These are phyloP conservation scores for Hebeloma cylindrosporum DNA, from an alignment of 768 basidiomycete species.

Conservation along the genomic window DNA sequence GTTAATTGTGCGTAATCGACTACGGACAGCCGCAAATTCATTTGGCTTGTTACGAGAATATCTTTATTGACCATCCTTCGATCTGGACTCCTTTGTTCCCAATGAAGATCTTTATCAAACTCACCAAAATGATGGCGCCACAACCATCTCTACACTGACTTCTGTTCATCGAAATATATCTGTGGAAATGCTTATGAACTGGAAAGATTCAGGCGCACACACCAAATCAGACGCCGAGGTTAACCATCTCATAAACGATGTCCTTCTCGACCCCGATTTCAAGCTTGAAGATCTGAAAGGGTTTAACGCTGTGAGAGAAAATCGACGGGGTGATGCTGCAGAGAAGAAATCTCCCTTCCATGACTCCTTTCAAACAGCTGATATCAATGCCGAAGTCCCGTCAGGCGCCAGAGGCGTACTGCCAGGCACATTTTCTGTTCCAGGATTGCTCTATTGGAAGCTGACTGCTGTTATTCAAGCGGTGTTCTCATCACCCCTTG, in stretches of 20 bases:
- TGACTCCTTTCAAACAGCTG: constrained; percentile 15
- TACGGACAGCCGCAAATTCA: constrained; percentile 21
- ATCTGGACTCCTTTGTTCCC: constrained; percentile 27
- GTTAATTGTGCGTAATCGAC: constrained; percentile 19
- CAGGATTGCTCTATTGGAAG: constrained; percentile 27
- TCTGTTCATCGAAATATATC: constrained; percentile 10
- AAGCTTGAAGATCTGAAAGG: constrained; percentile 17
- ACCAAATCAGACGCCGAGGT: constrained; percentile 17
- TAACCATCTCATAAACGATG: constrained; percentile 22
- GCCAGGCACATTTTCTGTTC: constrained; percentile 20
- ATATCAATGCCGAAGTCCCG: constrained; percentile 28
- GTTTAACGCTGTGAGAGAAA: constrained; percentile 20
- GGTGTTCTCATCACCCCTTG: constrained; percentile 19
- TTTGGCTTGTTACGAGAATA: constrained; percentile 28
- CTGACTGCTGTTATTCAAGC: constrained; percentile 25
- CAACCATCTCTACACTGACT: neutral
- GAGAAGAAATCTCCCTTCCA: constrained; percentile 13
- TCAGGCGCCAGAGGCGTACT: constrained; percentile 21
- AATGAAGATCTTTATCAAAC: constrained; percentile 13
- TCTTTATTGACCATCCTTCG: constrained; percentile 28
- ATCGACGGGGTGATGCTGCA: constrained; percentile 12
- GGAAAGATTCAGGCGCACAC: constrained; percentile 21
- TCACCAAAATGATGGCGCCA: neutral
- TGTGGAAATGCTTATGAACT: constrained; percentile 23
- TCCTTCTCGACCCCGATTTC: constrained; percentile 23